These are phyloP conservation scores for Alternaria tenuissima DNA, from an alignment of 2,329 filamentous ascomycete genomes.

Conservation along the genomic window DNA sequence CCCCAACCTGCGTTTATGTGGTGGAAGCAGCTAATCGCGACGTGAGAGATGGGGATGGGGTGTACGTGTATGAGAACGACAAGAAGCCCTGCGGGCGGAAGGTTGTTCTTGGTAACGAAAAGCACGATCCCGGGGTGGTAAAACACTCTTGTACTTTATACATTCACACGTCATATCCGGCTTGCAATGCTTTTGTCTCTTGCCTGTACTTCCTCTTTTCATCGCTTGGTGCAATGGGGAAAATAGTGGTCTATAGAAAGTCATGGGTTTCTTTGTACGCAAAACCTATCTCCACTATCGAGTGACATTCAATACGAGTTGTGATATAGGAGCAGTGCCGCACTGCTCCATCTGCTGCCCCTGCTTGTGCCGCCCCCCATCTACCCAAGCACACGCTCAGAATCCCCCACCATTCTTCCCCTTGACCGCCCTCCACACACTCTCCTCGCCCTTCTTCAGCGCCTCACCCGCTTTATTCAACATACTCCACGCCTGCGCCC, in stretches of 20 bases:
- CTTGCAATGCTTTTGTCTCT: conserved; percentile 50
- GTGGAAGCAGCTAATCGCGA: conserved; percentile 47
- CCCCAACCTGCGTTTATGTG: conserved; percentile 47
- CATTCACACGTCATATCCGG: conserved; percentile 50
- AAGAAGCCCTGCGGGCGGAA: conserved; percentile 48
- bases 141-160: conserved; percentile 55
- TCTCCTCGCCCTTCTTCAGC: conserved; percentile 47
- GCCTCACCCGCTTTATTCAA: conserved; percentile 48
- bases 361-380: background rate
- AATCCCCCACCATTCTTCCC: conserved; percentile 30
- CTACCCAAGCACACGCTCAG: background rate
- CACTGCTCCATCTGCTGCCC: background rate
- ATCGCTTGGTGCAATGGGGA: conserved; percentile 49
- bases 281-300: conserved; percentile 10
- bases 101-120: conserved; percentile 55
- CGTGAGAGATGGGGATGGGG: conserved; percentile 38
- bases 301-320: background rate
- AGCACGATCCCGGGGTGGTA: conserved; percentile 50
- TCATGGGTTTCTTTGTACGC: conserved; percentile 41
- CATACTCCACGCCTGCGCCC: conserved; percentile 45
- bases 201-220: conserved; percentile 46
- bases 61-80: conserved; percentile 49
- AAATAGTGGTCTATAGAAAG: conserved; percentile 51
- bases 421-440: conserved; percentile 46
- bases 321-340: background rate